phyloP scores from a whole-genome alignment of 1,139 yeast genomes.

The Tardiomyces blankii region DNA sequence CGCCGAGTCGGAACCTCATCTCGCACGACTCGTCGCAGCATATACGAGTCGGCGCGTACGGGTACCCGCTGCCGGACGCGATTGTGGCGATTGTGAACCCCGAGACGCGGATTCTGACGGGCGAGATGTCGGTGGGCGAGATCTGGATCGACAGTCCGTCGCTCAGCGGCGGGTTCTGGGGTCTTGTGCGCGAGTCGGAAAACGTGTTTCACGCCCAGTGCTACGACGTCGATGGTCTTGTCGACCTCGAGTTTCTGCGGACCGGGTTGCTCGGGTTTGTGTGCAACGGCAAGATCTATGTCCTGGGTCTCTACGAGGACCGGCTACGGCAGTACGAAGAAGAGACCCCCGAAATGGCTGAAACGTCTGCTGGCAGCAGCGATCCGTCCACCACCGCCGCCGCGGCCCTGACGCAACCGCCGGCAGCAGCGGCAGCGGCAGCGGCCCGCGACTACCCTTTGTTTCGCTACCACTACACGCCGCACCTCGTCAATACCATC shows the following conservation, averaged over 20 bases:
- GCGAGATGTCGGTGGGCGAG: slow-evolving; percentile 82
- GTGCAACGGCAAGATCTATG: slow-evolving; percentile 75
- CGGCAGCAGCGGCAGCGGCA: not conserved
- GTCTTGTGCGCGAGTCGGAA: slow-evolving; percentile 55
- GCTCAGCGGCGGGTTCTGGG: slow-evolving; percentile 82
- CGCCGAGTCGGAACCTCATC: slow-evolving; percentile 35
- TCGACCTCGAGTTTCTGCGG: slow-evolving; percentile 72
- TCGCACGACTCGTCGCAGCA: slow-evolving; percentile 33
- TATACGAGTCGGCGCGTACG: slow-evolving; percentile 81
- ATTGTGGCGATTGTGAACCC: slow-evolving; percentile 92
- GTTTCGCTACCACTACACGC: slow-evolving; percentile 67
- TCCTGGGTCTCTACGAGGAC: slow-evolving; percentile 85
- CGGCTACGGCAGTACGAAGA: slow-evolving; percentile 53
- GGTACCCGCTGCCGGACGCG: slow-evolving; percentile 89
- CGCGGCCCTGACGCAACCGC: not conserved
- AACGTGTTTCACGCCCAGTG: slow-evolving; percentile 76
- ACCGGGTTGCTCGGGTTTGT: slow-evolving; percentile 89
- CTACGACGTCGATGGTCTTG: slow-evolving; percentile 51
- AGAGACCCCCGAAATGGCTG: slow-evolving; percentile 16
- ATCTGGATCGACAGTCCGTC: slow-evolving; percentile 94
- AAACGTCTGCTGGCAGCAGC: not conserved
- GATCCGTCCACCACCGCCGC: not conserved
- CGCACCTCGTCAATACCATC: slow-evolving; percentile 69
- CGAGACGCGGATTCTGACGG: slow-evolving; percentile 60
- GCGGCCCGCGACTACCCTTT: not conserved